phyloP scores from a whole-genome alignment of 768 basidiomycete genomes.

The Auricularia auricula-judae region DNA sequence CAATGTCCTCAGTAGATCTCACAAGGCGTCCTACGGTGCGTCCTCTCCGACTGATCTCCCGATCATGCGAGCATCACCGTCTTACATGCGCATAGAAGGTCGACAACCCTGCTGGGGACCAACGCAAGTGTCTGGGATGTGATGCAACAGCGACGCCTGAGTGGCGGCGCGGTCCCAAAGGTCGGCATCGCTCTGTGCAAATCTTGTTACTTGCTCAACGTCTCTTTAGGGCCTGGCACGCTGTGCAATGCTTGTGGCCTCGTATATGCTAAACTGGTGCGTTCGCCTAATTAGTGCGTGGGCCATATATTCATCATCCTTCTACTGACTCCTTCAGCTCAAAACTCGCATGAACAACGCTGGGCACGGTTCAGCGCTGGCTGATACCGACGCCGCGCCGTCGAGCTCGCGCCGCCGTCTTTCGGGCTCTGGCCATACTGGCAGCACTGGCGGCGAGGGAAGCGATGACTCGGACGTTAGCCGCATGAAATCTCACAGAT shows the following conservation, averaged over 20 bases:
- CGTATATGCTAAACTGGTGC: slow-evolving; percentile 76
- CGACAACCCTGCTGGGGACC: neutral
- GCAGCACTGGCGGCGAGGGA: no score
- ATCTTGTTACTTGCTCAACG: slow-evolving; percentile 4
- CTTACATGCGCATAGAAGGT: slow-evolving; percentile 1
- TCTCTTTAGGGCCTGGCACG: slow-evolving; percentile 51
- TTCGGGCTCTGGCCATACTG: no score
- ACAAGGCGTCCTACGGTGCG: neutral
- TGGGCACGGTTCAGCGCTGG: no score
- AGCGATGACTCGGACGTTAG: no score
- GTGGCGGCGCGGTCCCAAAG: slow-evolving; percentile 76
- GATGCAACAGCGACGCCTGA: slow-evolving; percentile 77
- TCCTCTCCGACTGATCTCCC: neutral
- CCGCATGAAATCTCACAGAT: no score
- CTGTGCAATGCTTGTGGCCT: slow-evolving; percentile 80
- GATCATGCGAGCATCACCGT: neutral
- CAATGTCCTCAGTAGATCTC: neutral
- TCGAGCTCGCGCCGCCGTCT: no score
- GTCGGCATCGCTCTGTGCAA: slow-evolving; percentile 24
- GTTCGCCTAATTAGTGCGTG: slow-evolving; percentile 15
- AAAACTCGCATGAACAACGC: neutral
- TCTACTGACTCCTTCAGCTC: neutral
- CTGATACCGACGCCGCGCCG: no score
- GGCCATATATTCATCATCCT: no score
- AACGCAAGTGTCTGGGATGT: slow-evolving; percentile 70